Conservation (phyloP, 768 basidiomycete genomes). For the Cantharellus cinnabarinus region DNA sequence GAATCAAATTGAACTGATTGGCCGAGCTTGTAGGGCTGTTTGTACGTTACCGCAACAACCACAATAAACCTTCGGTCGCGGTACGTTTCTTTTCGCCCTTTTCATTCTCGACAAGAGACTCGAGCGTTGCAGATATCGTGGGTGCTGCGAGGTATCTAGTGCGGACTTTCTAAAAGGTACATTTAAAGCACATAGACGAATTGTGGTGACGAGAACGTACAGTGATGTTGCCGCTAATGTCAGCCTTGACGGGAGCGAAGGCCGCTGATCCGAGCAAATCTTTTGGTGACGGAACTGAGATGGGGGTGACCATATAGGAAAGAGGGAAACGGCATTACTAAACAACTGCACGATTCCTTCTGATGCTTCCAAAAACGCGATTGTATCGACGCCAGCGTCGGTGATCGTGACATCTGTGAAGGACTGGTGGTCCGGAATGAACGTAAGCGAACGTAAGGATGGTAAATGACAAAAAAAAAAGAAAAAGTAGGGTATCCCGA, state of each 20-base stretch:
- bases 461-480: too few relatives aligned
- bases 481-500: too few relatives aligned
- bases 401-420: constrained; percentile 79
- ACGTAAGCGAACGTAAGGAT: too few relatives aligned
- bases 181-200: neutral
- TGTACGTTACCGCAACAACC: constrained; percentile 41
- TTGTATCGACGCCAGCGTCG: constrained; percentile 73
- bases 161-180: constrained; percentile 57
- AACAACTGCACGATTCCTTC: constrained; percentile 79
- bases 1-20: neutral
- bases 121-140: constrained; percentile 50
- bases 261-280: constrained; percentile 74
- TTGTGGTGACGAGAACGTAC: constrained; percentile 26
- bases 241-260: constrained; percentile 63
- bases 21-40: neutral
- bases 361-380: constrained; percentile 70
- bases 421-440: constrained; percentile 19
- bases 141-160: constrained; percentile 53
- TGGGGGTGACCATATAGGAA: neutral
- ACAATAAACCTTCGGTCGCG: constrained; percentile 82
- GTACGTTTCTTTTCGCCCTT: constrained; percentile 65
- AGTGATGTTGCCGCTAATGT: constrained; percentile 79
- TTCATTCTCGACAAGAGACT: constrained; percentile 67
- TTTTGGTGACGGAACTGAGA: constrained; percentile 14
- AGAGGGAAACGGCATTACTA: constrained; percentile 30